phyloP scores from a whole-genome alignment of 768 basidiomycete species.

The Hemileccinum impolitum region DNA sequence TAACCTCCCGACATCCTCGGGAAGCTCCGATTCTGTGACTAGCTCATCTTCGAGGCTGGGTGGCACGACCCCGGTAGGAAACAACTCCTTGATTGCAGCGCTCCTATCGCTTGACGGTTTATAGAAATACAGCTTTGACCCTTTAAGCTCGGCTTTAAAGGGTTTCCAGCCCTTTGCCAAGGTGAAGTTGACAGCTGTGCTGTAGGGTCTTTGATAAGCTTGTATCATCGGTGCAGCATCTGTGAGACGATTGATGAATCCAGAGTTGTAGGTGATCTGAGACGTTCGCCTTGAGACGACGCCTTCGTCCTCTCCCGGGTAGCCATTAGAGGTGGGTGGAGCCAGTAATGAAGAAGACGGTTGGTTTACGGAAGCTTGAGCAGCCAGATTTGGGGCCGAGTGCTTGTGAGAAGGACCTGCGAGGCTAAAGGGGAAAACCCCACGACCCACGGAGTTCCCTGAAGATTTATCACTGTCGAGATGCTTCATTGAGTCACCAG shows the following conservation, averaged over 20 bases:
- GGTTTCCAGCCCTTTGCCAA: conserved; percentile 81
- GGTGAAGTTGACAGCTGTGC: conserved; percentile 33
- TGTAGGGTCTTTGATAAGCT: conserved; percentile 28
- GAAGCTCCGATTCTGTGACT: conserved; percentile 22
- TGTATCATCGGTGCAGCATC: conserved; percentile 45
- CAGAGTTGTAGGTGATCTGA: conserved; percentile 72
- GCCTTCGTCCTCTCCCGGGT: conserved; percentile 32
- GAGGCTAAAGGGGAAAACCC: conserved; percentile 31
- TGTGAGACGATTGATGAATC: conserved; percentile 70
- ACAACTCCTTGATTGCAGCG: conserved; percentile 66
- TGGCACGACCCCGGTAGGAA: conserved; percentile 62
- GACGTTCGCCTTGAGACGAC: conserved; percentile 57
- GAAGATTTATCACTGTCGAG: conserved; percentile 30
- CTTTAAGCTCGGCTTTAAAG: conserved; percentile 79
- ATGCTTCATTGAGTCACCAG: conserved; percentile 32
- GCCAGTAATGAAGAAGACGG: conserved; percentile 47
- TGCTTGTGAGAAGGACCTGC: conserved; percentile 28
- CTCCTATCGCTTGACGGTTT: conserved; percentile 74
- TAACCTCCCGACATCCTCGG: conserved; percentile 25
- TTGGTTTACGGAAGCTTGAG: conserved; percentile 19
- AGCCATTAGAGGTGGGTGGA: conserved; percentile 49
- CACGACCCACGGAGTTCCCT: conserved; percentile 15
- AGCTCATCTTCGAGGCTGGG: conserved; percentile 49
- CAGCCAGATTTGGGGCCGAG: conserved; percentile 15
- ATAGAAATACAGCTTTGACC: conserved; percentile 82